Percentiles rank a stretch among this genome's conserved stretches.
Conservation (phyloP, 345 rosid species). For the Eucalyptus coolabah region DNA sequence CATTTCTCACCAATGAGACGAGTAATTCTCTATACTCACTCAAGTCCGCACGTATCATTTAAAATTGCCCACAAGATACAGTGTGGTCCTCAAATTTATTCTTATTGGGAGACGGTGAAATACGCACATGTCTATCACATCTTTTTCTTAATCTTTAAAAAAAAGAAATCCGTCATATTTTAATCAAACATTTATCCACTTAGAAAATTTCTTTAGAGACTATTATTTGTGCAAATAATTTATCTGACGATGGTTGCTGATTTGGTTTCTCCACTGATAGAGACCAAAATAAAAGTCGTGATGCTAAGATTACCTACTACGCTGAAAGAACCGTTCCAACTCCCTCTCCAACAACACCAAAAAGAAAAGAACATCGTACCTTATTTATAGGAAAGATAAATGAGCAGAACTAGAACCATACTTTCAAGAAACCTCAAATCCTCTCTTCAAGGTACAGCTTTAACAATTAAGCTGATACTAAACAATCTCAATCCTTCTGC, state of each 20-base stretch:
- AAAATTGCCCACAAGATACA: not conserved
- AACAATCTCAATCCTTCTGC: not conserved
- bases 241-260: not conserved
- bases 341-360: slow-evolving; percentile 1
- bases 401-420: not conserved
- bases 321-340: slow-evolving; percentile 16
- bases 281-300: not conserved
- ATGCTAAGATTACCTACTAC: slow-evolving; percentile 10
- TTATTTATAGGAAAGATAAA: not conserved
- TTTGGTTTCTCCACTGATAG: not conserved
- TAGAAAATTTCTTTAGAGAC: not conserved
- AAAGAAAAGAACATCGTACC: not conserved
- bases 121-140: not conserved
- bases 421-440: not conserved
- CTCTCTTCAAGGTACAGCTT: not conserved
- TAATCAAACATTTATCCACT: not conserved
- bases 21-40: not conserved
- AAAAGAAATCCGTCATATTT: not conserved
- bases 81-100: not conserved
- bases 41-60: not conserved
- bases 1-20: not conserved
- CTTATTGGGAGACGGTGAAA: not conserved
- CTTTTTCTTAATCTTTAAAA: not conserved
- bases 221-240: not conserved
- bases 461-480: not conserved